Conservation (phyloP, 306 rosid genomes). For the Fragaria iinumae region DNA sequence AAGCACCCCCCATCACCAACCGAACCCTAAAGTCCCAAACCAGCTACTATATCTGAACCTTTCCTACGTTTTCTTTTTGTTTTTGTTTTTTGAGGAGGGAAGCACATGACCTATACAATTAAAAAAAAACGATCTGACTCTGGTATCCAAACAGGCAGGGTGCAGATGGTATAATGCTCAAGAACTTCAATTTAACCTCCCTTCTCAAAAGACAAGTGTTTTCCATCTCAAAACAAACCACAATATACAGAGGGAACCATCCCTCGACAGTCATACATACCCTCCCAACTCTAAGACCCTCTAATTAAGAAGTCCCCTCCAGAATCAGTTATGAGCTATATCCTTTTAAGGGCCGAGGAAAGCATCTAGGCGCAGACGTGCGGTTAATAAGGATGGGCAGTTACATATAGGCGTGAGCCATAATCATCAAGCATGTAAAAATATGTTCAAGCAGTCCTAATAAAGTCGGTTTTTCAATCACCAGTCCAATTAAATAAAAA, state of each 20-base stretch:
- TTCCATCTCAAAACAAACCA: not conserved
- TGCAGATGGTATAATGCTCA: not conserved
- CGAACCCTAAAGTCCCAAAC: not conserved
- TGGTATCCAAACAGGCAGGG: not conserved
- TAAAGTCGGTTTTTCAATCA: not conserved
- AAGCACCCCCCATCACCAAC: not conserved
- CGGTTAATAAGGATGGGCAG: not conserved
- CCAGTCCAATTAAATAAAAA: not conserved
- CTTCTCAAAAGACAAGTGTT: not conserved
- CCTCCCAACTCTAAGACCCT: not conserved
- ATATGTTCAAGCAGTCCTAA: not conserved
- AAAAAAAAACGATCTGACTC: no score
- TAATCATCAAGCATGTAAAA: not conserved
- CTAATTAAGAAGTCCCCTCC: not conserved
- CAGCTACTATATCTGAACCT: not conserved
- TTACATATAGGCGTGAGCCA: not conserved
- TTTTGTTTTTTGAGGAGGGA: not conserved
- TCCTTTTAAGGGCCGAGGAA: not conserved
- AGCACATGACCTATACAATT: not conserved
- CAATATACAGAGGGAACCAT: not conserved
- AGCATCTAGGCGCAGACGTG: not conserved
- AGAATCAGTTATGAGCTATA: not conserved
- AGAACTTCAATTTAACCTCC: not conserved
- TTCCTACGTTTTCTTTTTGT: not conserved
- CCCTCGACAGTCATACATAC: not conserved